Percentiles rank a stretch among this genome's conserved stretches.
These are phyloP conservation scores for Rhizodiscina lignyota DNA, from an alignment of 495 filamentous ascomycete species.

Conservation along the genomic window DNA sequence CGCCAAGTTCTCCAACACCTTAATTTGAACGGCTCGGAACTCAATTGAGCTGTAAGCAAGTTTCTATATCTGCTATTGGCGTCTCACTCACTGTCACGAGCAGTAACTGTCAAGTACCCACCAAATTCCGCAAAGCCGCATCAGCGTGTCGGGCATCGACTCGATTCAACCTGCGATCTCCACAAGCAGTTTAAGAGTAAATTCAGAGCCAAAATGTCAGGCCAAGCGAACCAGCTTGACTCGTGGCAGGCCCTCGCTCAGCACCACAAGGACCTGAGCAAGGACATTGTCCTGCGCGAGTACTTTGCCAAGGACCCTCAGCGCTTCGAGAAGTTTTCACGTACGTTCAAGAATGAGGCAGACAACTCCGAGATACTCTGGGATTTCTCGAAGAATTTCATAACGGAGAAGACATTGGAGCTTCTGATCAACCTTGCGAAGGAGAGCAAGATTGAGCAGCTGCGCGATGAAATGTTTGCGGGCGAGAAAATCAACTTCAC, in stretches of 20 bases:
- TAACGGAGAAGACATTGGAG: conserved; percentile 81
- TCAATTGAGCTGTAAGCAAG: no score
- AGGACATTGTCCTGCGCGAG: conserved; percentile 81
- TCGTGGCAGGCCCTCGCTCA: conserved; percentile 80
- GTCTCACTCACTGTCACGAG: no score
- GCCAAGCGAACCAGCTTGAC: conserved; percentile 65
- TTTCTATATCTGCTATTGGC: no score
- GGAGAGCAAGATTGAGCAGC: conserved; percentile 78
- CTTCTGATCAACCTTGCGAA: conserved; percentile 76
- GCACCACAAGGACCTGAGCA: conserved; percentile 69
- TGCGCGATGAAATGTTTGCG: conserved; percentile 91
- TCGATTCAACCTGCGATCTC: no score
- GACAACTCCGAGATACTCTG: conserved; percentile 78
- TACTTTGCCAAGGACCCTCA: conserved; percentile 76
- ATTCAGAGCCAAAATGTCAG: no score
- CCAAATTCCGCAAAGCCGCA: no score
- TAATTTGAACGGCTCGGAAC: no score
- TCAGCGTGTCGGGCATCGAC: no score
- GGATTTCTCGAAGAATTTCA: conserved; percentile 98
- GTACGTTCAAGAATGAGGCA: conserved; percentile 61
- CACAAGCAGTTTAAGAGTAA: no score
- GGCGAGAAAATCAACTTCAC: conserved; percentile 99
- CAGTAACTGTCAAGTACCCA: no score
- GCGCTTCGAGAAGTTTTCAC: conserved; percentile 82
- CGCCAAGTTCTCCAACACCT: no score